A percentile compares a stretch with the other conserved stretches of the same genome.
phyloP scores from a whole-genome alignment of 2,329 filamentous ascomycete species.

The Trichoderma sp. region DNA sequence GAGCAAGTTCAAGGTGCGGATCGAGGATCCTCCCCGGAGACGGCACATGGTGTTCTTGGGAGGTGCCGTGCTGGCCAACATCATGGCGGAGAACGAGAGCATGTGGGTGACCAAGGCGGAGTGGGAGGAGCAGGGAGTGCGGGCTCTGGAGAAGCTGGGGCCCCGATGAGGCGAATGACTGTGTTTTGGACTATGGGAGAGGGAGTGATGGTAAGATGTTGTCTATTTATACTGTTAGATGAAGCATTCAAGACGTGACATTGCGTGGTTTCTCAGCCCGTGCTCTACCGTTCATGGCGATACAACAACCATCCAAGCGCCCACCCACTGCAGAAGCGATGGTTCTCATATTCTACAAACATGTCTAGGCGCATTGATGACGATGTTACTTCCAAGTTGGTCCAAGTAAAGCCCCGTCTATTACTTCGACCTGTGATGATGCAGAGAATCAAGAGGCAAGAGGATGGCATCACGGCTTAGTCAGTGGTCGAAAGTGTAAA shows the following conservation, averaged over 20 bases:
- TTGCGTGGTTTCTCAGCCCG: background rate
- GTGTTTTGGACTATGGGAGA: background rate
- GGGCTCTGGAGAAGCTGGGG: constrained; percentile 88
- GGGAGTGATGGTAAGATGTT: background rate
- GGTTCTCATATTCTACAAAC: too few relatives aligned
- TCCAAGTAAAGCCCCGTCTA: too few relatives aligned
- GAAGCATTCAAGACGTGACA: constrained; percentile 25
- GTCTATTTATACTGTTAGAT: constrained; percentile 18
- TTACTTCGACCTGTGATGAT: too few relatives aligned
- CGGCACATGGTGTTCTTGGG: constrained; percentile 99
- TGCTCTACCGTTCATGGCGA: too few relatives aligned
- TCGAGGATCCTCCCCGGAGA: constrained; percentile 94
- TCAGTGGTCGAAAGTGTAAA: too few relatives aligned
- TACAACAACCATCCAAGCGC: too few relatives aligned
- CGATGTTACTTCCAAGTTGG: too few relatives aligned
- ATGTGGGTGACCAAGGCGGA: constrained; percentile 99
- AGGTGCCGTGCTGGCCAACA: constrained; percentile 93
- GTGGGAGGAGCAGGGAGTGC: constrained; percentile 89
- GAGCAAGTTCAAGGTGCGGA: constrained; percentile 99
- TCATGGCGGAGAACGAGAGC: constrained; percentile 97
- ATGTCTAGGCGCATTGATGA: too few relatives aligned
- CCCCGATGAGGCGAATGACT: constrained; percentile 63
- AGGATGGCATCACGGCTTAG: too few relatives aligned
- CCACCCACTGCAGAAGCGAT: too few relatives aligned
- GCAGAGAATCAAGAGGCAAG: too few relatives aligned